Evolutionary conservation across 106 monocot genomes (phyloP), one percentile per base, ranked within the genome.

Genomic region (Allium sativum): DNA sequence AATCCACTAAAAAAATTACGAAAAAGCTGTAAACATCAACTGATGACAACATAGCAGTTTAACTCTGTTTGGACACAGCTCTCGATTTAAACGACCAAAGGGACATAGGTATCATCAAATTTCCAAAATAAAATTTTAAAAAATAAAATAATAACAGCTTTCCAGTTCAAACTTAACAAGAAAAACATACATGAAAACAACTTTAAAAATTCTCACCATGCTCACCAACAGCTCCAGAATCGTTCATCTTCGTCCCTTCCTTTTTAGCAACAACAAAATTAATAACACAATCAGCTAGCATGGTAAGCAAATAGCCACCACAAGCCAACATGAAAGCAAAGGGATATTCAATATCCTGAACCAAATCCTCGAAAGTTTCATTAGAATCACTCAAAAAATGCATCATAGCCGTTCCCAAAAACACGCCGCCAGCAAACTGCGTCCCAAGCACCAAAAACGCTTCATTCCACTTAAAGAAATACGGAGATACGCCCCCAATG

Each of bases 381-480:
- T 85, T 69, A 3, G 89, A 64, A 58, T 90, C 89, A 68, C 81
- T 79, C 63, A 90, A 68, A 71, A 90, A 90, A 52, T 90, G 90
- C 82, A 90, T 90, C 42, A 90, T 62, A 42, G 90, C 90, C 41
- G 85, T 90, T n/a, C 82, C 90, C n/a, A 90, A 61, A 63, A 90
- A 90, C n/a, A 90, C 90, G 7, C 90, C 90, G 45, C 85, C 90
- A n/a, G 85, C 90, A 44, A 90, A 90, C 79, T 85, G 90, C 15
- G 90, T 90, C 53, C 90, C 90, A 79, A 90, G 67, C 8, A 52
- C 66, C 18, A 90, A 69, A 58, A 90, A 85, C 69, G 45, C 76
- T 70, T 85, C 90, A 64, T 90, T 82, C 90, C 90, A 90, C 70
- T 72, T 85, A 15, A 90, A 44, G 45, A 90, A 85, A 62, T 85